Base-by-base conservation (phyloP, 306 rosid genomes). In the Glycyrrhiza uralensis region DNA sequence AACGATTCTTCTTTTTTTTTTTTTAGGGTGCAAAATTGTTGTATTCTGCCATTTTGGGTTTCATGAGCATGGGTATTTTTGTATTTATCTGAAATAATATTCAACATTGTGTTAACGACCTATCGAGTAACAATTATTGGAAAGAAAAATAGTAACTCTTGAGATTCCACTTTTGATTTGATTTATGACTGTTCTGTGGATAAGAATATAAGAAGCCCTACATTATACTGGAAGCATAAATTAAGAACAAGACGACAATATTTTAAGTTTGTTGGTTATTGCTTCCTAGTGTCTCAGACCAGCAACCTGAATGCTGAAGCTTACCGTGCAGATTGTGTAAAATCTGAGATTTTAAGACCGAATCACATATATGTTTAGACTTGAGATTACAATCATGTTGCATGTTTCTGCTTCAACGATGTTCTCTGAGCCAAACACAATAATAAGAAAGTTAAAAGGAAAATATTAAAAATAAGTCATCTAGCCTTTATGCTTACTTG, bases 171-270 rank as follows among this genome's bases (percentile, higher is more conserved):
- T 52, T 71, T 65, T 50, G 35, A 45, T 76, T 46, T 46, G 57
- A 23, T 80, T 51, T 67, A 74, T 29, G 30, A 38, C 18, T 33
- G 66, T 51, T 80, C 11, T 35, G 24, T 63, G 74, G 38, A 71
- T 39, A 38, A 57, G 35, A 49, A 47, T 45, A 8, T 65, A 3
- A 3, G 50, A 58, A 55, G 69, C 70, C 17, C 57, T 57, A 24
- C 11, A 66, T 28, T 38, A 46, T 57, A 8, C 14, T 35, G 55
- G 41, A 33, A 30, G 62, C 76, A 13, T 50, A 77, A 14, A 41
- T 51, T 39, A 23, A 62, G 60, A 62, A 7, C 57, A 61, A 42
- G 35, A 15, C 39, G 56, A 9, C 7, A 7, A 49, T 18, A 38
- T 44, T 61, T 23, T 24, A 60, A 36, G 54, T 64, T 36, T 45